Conservation (phyloP, 2,329 filamentous ascomycete species). For the Cladosporium sp. region DNA sequence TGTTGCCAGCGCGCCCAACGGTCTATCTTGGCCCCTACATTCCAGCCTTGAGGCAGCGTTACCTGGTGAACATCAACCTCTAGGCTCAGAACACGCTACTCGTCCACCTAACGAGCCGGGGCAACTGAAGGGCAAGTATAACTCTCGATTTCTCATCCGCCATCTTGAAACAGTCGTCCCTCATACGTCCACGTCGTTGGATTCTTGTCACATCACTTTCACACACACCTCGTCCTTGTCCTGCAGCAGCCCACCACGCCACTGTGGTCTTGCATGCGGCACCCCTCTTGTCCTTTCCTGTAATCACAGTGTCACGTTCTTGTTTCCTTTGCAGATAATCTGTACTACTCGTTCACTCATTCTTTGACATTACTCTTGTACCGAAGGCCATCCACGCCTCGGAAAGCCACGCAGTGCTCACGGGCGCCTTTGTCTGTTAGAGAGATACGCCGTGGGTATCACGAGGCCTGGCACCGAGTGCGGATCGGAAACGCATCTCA, state of each 20-base stretch:
- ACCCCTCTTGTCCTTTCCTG: conserved; percentile 12
- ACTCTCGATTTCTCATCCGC: conserved; percentile 7
- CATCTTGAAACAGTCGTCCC: conserved; percentile 4
- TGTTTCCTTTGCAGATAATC: conserved; percentile 3
- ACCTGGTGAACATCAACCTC: conserved; percentile 14
- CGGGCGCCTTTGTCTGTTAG: conserved; percentile 11
- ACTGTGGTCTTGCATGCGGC: conserved; percentile 14
- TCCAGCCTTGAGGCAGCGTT: conserved; percentile 10
- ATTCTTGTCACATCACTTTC: conserved; percentile 11
- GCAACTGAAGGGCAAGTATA: conserved; percentile 9
- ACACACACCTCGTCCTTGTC: conserved; percentile 10
- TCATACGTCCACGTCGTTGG: conserved; percentile 12
- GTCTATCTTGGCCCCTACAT: conserved; percentile 8
- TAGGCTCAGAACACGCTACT: background rate
- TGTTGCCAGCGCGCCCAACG: conserved; percentile 10
- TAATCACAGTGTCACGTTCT: conserved; percentile 14
- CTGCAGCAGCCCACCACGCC: conserved; percentile 9
- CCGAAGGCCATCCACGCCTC: conserved; percentile 7
- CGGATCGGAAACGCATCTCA: conserved; percentile 7
- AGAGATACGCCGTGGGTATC: conserved; percentile 10
- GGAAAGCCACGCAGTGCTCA: conserved; percentile 9
- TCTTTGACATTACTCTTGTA: background rate
- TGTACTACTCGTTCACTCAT: conserved; percentile 10
- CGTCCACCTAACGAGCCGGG: conserved; percentile 4
- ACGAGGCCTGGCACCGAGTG: conserved; percentile 1